phyloP scores from a whole-genome alignment of 2,329 filamentous ascomycete genomes.

The Alternaria rosae region DNA sequence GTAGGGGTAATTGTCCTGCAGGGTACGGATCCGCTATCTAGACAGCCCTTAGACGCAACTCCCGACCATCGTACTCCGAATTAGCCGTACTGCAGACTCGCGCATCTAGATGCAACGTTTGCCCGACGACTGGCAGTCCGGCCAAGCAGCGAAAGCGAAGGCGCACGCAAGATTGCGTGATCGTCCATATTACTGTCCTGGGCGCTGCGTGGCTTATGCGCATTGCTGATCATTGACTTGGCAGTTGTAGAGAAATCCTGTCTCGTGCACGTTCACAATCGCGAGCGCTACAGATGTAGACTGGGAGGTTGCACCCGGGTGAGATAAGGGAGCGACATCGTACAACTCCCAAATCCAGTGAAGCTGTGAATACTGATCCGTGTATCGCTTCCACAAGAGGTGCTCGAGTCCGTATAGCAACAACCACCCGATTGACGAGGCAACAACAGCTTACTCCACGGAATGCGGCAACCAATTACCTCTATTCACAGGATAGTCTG shows the following conservation, averaged over 20 bases:
- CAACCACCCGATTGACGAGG: neutral
- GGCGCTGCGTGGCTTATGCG: slow-evolving; percentile 3
- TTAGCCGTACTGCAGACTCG: neutral
- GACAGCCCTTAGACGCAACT: neutral
- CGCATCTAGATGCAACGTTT: neutral
- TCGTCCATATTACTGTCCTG: neutral
- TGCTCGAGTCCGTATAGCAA: neutral
- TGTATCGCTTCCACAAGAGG: neutral
- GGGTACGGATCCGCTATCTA: neutral
- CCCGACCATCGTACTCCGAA: slow-evolving; percentile 1
- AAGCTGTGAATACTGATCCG: too few species aligned
- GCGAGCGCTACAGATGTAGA: neutral
- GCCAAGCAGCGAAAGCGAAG: neutral
- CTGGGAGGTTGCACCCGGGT: neutral
- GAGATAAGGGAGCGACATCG: neutral
- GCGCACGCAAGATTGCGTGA: slow-evolving; percentile 9
- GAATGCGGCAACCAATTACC: neutral
- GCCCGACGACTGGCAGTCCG: neutral
- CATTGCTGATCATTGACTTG: neutral
- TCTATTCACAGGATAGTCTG: neutral
- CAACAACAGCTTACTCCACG: neutral
- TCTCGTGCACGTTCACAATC: neutral
- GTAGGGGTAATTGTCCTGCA: neutral
- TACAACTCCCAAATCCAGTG: neutral
- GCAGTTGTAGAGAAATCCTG: neutral